Evolutionary conservation across 2,329 filamentous ascomycete species (phyloP).

Genomic region (Penicillium sp.): DNA sequence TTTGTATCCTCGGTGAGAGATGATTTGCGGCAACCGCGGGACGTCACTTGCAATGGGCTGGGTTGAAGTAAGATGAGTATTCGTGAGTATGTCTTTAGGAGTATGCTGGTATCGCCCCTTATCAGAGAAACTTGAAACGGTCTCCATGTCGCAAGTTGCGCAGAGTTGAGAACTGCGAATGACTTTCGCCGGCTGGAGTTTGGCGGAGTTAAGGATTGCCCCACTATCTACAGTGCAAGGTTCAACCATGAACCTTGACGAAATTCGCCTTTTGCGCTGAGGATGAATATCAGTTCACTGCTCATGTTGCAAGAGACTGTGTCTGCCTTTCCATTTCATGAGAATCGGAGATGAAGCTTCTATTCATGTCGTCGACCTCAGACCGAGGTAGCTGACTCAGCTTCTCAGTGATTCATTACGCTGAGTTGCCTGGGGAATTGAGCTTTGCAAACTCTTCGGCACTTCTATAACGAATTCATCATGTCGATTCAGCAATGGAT

Average conservation of each 20-base stretch:
- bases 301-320: no score
- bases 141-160: no score
- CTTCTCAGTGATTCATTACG: no score
- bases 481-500: constrained; percentile 47
- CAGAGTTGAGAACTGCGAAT: no score
- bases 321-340: background rate
- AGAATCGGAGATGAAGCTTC: background rate
- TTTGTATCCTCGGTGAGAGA: constrained; percentile 51
- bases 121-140: no score
- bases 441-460: no score
- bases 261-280: no score
- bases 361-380: no score
- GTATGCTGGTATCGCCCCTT: background rate
- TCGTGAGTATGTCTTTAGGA: background rate
- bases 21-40: constrained; percentile 30
- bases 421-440: no score
- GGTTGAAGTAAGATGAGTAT: constrained; percentile 8
- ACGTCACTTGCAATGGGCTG: constrained; percentile 3
- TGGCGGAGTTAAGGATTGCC: constrained; percentile 11
- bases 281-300: no score
- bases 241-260: no score
- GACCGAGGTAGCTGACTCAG: constrained; percentile 4
- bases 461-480: background rate
- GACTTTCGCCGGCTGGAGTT: constrained; percentile 15
- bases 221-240: background rate